Conservation (phyloP, 768 basidiomycete species). For the Psilocybe cyanescens region DNA sequence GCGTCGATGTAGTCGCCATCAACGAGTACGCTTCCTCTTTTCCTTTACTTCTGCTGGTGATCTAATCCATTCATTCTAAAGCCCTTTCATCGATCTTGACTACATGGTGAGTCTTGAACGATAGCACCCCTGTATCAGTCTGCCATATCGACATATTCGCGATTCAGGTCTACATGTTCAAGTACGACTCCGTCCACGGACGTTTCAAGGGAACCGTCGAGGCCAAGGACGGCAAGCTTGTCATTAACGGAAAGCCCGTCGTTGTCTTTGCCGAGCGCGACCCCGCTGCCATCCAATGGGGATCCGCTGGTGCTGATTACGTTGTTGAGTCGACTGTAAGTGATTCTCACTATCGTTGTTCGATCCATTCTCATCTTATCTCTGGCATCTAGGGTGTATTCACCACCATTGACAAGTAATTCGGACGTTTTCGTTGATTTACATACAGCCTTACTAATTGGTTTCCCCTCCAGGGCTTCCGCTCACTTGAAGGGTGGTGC, state of each 20-base stretch:
- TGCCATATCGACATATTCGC: neutral
- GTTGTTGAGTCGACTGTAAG: constrained; percentile 93
- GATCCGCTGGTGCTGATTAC: constrained; percentile 82
- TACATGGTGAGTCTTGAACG: constrained; percentile 75
- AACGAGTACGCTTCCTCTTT: constrained; percentile 76
- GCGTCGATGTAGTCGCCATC: constrained; percentile 87
- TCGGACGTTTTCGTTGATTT: neutral
- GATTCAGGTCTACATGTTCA: constrained; percentile 94
- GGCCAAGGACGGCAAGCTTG: constrained; percentile 87
- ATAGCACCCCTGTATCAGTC: neutral
- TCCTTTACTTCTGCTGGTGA: neutral
- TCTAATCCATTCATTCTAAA: constrained; percentile 31
- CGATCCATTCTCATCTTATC: constrained; percentile 16
- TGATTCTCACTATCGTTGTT: constrained; percentile 16
- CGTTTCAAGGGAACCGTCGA: constrained; percentile 87
- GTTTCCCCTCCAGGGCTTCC: constrained; percentile 59
- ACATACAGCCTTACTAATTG: constrained; percentile 5
- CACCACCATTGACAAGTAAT: constrained; percentile 90
- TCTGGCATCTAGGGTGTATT: constrained; percentile 79
- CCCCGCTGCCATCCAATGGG: constrained; percentile 86
- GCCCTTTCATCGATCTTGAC: constrained; percentile 95
- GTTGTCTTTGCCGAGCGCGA: constrained; percentile 85
- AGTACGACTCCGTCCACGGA: constrained; percentile 93
- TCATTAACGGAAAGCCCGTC: constrained; percentile 80
- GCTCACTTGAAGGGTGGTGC: constrained; percentile 98